Base-by-base conservation (phyloP, 495 filamentous ascomycete species). In the Penicillium alfredii region DNA sequence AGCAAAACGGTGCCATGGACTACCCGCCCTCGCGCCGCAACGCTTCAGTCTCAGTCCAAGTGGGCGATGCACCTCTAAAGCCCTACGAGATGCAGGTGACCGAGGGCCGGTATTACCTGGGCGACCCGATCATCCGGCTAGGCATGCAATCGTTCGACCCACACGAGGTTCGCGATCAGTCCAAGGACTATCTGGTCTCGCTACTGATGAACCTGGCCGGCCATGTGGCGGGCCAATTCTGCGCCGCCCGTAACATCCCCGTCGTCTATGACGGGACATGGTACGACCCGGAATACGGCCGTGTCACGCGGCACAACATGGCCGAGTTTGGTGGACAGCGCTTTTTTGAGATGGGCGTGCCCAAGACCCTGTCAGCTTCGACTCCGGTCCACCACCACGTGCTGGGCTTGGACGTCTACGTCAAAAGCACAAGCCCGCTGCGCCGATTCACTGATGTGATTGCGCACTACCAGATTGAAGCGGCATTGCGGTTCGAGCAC, bases 401-500 rank as follows among this genome's bases (percentile, higher is more conserved):
- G 6, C 60, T 95, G 12, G 88, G 85, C 8, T 44, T 83, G 4
- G 63, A 79, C 29, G 64, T 77, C 23, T 94, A 95, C 53, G 65
- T 78, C 42, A 92, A 86, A 50, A 77, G 78, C 24, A 97, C 92
- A 2, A 88, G 81, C 44, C 92, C 92, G 2, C 69, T 98, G 6
- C 84, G 92, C 11, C 74, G 92, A 18, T 95, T 81, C 60, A 61
- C 64, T 10, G 92, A 98, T 56, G 59, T 97, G 43, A 63, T 96
- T n/a, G 69, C 76, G 1, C 88, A 95, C 57, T 96, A 87, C 73
- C 90, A 97, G 49, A 88, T 98, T 44, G 81, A 93, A 58, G 80
- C 86, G 0, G 82, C 82, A 0, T 55, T 97, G 24, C 71, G 79
- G 6, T 75, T 84, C 53, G 88, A 92, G 63, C 61, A 70, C 12